Conservation (phyloP, 2,329 filamentous ascomycete genomes). For the Cercospora sp. region DNA sequence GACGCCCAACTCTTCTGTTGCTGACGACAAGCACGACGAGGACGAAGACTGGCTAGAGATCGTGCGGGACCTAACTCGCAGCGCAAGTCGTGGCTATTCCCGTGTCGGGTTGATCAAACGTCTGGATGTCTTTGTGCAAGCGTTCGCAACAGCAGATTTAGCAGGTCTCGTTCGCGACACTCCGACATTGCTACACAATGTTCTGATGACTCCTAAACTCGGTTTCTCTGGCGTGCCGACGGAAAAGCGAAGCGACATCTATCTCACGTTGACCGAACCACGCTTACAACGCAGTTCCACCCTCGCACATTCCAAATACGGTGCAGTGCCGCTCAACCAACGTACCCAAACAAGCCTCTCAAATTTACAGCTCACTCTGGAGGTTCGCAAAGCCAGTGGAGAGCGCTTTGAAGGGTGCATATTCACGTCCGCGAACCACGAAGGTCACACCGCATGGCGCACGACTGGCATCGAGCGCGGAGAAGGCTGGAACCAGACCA, state of each 20-base stretch:
- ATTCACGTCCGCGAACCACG: conserved; percentile 77
- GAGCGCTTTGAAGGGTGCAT: conserved; percentile 87
- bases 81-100: conserved; percentile 66
- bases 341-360: conserved; percentile 57
- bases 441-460: conserved; percentile 80
- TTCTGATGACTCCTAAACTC: conserved; percentile 81
- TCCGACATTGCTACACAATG: conserved; percentile 80
- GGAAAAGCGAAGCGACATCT: conserved; percentile 89
- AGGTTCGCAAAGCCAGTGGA: conserved; percentile 77
- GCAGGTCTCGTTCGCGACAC: conserved; percentile 81
- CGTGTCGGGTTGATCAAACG: conserved; percentile 61
- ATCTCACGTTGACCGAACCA: conserved; percentile 79
- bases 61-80: conserved; percentile 71
- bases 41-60: conserved; percentile 72
- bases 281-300: conserved; percentile 68
- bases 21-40: conserved; percentile 58
- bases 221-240: conserved; percentile 91
- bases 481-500: conserved; percentile 82
- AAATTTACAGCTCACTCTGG: conserved; percentile 84
- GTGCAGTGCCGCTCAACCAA: conserved; percentile 72
- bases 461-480: conserved; percentile 78
- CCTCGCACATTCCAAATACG: conserved; percentile 70
- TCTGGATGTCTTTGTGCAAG: conserved; percentile 74
- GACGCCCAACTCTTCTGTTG: conserved; percentile 59
- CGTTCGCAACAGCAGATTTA: conserved; percentile 75